Base-by-base conservation (phyloP, 768 basidiomycete species). In the Gautieria morchelliformis region DNA sequence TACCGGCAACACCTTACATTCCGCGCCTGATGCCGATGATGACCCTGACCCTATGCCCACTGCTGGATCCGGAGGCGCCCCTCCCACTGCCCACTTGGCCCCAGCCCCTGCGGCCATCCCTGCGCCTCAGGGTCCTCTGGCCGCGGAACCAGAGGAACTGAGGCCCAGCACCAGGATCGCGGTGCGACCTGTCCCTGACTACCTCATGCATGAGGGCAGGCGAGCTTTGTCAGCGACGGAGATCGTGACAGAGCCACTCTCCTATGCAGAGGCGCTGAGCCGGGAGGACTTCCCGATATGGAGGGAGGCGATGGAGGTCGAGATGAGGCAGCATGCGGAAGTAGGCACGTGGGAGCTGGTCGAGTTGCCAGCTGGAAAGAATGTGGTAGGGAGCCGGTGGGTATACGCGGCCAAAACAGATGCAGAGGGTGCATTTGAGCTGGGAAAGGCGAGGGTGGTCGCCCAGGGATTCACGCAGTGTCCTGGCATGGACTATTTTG, bases 391-490 rank as follows among this genome's bases (percentile, higher is more conserved):
- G 1, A 51, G 52, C 49, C 58, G 53, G 52, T 70, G 69, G 67
- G 69, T 70, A 7, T 70, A 60, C 57, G 57, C 61, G 9, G 37
- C 52, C 9, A 70, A 69, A 59, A 30, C 40, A 33, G 56, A 68
- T 48, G 30, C 37, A 24, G 49, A 65, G 42, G 69, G 69, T 7
- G 52, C 49, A 20, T 57, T 63, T 12, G 50, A 58, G 22, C 52
- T 61, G 41, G 58, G 59, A 54, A 68, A 68, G 56, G 67, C 65
- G 0, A 37, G 63, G 37, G 52, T 66, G 14, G 63, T 69, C 1
- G 68, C 66, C 7, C 60, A 67, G 58, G 68, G 69, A 1, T 69
- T 27, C 27, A 27, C 5, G 27, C 27, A 27, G 5, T 5, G 27
- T 17, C 53, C 54, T 9, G 69, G 69, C 10, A 46, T 66, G n/a